Evolutionary conservation across 257 asterid genomes (phyloP).

Genomic region (Capsicum baccatum): DNA sequence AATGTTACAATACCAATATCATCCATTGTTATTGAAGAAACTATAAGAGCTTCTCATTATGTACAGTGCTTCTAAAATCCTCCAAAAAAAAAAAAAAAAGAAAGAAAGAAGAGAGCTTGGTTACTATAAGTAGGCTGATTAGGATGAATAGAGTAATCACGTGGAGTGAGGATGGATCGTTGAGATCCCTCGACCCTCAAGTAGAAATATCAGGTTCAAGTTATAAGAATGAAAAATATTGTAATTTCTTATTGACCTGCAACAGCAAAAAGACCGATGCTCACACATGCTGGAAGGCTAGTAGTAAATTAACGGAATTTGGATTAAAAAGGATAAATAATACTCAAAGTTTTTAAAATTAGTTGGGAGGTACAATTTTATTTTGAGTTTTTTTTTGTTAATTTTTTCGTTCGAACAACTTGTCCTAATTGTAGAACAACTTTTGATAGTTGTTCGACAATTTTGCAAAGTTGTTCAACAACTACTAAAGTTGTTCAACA

Average conservation of each 20-base stretch:
- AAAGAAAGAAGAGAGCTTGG: neutral
- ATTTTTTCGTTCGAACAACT: too few relatives aligned
- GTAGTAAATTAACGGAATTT: too few relatives aligned
- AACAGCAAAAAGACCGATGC: neutral
- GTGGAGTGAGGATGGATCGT: neutral
- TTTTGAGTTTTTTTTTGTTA: too few relatives aligned
- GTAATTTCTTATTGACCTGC: neutral
- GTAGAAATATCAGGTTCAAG: neutral
- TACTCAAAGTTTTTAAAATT: too few relatives aligned
- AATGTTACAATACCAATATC: neutral
- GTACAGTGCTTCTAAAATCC: neutral
- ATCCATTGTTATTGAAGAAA: neutral
- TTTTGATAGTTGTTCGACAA: too few relatives aligned
- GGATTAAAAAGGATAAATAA: too few relatives aligned
- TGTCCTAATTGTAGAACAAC: too few relatives aligned
- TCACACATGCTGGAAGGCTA: neutral
- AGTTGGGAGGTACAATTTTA: too few relatives aligned
- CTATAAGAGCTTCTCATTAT: neutral
- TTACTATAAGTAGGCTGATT: neutral
- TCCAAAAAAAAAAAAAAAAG: too few relatives aligned
- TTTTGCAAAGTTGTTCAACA: too few relatives aligned
- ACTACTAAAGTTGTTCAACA: too few relatives aligned
- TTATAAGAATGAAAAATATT: too few relatives aligned
- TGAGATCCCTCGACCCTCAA: neutral
- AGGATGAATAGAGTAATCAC: neutral